A percentile compares a stretch with the other conserved stretches of the same genome.
Conservation (phyloP, 495 filamentous ascomycete genomes). For the Xylaria flabelliformis region DNA sequence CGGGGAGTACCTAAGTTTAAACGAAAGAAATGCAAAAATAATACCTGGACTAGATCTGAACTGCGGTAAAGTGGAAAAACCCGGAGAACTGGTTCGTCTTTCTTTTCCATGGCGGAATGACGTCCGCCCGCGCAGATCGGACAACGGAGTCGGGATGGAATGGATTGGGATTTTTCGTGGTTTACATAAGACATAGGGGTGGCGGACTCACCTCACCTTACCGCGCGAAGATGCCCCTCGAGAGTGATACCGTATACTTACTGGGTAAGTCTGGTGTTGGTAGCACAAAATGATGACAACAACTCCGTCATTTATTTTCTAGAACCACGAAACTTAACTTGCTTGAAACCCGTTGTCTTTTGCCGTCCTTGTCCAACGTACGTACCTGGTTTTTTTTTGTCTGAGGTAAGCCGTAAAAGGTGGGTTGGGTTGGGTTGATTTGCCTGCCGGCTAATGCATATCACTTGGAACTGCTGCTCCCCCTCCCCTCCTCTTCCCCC, state of each 20-base stretch:
- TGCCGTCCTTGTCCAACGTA: conserved; percentile 5
- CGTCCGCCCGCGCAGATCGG: not conserved
- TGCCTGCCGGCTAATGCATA: not conserved
- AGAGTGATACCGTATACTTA: not conserved
- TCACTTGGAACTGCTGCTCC: no score
- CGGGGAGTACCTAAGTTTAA: no score
- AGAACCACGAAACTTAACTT: not conserved
- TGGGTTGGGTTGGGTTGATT: not conserved
- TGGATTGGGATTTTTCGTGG: not conserved
- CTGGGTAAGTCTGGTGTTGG: not conserved
- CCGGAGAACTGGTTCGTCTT: not conserved
- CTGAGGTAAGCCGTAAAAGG: conserved; percentile 9
- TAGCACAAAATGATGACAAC: conserved; percentile 9
- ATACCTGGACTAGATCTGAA: not conserved
- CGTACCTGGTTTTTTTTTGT: not conserved
- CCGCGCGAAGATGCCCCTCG: not conserved
- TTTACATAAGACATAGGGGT: not conserved
- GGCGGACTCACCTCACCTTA: not conserved
- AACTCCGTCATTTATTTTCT: conserved; percentile 2
- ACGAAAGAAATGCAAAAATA: not conserved
- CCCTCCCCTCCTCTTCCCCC: not conserved
- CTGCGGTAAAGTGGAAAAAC: not conserved
- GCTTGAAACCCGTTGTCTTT: not conserved
- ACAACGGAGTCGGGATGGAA: not conserved
- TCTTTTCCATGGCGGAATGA: not conserved